These are phyloP conservation scores for Trametes villosa DNA, from an alignment of 768 basidiomycete genomes.

Conservation along the genomic window DNA sequence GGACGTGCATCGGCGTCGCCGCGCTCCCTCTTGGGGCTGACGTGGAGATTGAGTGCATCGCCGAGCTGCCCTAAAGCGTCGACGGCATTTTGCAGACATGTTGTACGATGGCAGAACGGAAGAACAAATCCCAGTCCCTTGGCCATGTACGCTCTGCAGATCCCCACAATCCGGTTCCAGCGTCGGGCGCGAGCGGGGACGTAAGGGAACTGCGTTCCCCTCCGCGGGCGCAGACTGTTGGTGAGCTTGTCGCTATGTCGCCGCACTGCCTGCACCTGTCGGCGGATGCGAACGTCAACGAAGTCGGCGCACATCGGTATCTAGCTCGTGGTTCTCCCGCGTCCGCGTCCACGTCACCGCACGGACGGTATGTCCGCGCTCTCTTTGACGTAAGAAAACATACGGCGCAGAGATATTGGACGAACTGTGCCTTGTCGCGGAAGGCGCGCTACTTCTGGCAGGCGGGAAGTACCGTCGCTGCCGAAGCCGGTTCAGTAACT, in stretches of 20 bases:
- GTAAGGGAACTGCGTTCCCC: too few relatives aligned
- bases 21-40: conserved; percentile 55
- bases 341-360: neutral
- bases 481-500: too few relatives aligned
- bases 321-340: neutral
- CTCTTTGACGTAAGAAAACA: neutral
- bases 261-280: neutral
- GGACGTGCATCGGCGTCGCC: conserved; percentile 62
- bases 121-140: neutral
- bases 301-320: neutral
- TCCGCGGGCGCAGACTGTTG: neutral
- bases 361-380: neutral
- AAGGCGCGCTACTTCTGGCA: neutral
- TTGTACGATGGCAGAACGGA: neutral
- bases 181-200: too few relatives aligned
- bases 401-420: neutral
- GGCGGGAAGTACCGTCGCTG: neutral
- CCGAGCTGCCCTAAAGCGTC: conserved; percentile 38
- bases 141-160: neutral
- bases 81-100: neutral
- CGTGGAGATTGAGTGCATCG: conserved; percentile 67
- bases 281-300: neutral
- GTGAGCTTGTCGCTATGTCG: neutral
- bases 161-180: too few relatives aligned
- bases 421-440: neutral